Base-by-base conservation (phyloP, 352 stramenopile species). In the Phytophthora kernoviae region DNA sequence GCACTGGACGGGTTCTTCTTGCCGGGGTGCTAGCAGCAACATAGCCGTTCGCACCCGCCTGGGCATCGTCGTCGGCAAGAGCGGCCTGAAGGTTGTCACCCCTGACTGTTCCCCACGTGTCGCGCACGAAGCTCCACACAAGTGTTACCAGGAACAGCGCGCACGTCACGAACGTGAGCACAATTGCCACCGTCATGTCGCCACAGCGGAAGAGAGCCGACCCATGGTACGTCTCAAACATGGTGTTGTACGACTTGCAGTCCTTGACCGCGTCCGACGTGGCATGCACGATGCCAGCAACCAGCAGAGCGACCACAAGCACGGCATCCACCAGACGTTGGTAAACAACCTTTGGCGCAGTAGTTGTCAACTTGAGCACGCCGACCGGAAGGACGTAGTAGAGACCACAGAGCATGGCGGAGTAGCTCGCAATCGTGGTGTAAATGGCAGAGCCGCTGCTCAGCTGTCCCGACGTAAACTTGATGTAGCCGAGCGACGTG, bases 171-270 rank as follows among this genome's bases (percentile, higher is more conserved):
- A 79, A 82, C 1, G 70, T 78, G 45, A 82, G 46, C 8, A 82
- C 46, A 24, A 79, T 70, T 22, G 62, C 63, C 2, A 62, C 45
- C 2, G 58, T 78, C 62, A 79, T 75, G 54, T 75, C 58, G 26
- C 67, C 70, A 40, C 73, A 82, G 43, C 73, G 73, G 70, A 82
- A 79, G 18, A 80, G 66, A 17, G 46, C 54, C 12, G 57, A 75
- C 9, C 63, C 63, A 66, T 79, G 69, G 69, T 79, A 79, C 17
- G 66, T 69, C 65, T 68, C 63, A 48, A 75, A 82, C 62, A 75
- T 62, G 14, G 45, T 55, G 62, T 79, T 81, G 54, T 75, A 67
- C 17, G 69, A 61, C 37, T 60, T 61, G 62, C 73, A 82, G 47
- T 79, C 60, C 58, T 65, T 59, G 51, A 72, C 62, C 1, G 55